Evolutionary conservation across 2,329 filamentous ascomycete species (phyloP), one percentile per base, ranked within the genome.

Genomic region (Cladosporium sp.): DNA sequence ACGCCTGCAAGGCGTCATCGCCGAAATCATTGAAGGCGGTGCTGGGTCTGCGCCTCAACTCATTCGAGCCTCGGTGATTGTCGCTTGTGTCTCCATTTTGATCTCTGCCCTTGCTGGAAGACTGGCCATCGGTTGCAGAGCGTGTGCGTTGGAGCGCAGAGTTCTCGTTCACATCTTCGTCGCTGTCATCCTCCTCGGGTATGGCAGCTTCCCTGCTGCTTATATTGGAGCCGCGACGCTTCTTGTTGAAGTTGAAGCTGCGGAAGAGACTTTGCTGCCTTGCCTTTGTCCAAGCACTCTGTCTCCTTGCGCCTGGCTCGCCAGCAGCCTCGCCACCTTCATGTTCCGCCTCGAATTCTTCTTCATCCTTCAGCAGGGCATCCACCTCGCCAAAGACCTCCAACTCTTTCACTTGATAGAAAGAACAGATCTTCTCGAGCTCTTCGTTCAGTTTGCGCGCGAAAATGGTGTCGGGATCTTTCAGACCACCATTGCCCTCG

Each of bases 361-460:
- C 86, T 50, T 92, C 86, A 73, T 98, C 94, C 58, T 84, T 83
- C 64, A 94, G 79, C n/a, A 98, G 81, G 40, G 89, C 85, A 57
- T 90, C 87, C 10, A 94, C 87, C 76, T 97, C 94, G 62, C 89
- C 88, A 67, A 90, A 88, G 16, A 99, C 88, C 77, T 98, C 94
- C 28, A 87, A 83, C 79, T 99, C 93, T 78, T 99, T 99, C 67
- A 92, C 80, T 68, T 89, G 85, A 78, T 95, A 98, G 78, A 99
- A 99, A 0, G 90, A 91, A 73, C 88, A 91, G 67, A 99, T 92
- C 83, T 98, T 98, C 75, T 98, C 93, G 60, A 99, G 82, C 78
- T 99, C 95, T 50, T 90, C 86, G 74, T 96, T 92, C 21, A 99
- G 85, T 49, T 93, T 89, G 69, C 88, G 88, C 69, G 85, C 85